A percentile compares a stretch with the other conserved stretches of the same genome.
phyloP scores from a whole-genome alignment of 495 filamentous ascomycete genomes.

The Penicillium mononematosum region DNA sequence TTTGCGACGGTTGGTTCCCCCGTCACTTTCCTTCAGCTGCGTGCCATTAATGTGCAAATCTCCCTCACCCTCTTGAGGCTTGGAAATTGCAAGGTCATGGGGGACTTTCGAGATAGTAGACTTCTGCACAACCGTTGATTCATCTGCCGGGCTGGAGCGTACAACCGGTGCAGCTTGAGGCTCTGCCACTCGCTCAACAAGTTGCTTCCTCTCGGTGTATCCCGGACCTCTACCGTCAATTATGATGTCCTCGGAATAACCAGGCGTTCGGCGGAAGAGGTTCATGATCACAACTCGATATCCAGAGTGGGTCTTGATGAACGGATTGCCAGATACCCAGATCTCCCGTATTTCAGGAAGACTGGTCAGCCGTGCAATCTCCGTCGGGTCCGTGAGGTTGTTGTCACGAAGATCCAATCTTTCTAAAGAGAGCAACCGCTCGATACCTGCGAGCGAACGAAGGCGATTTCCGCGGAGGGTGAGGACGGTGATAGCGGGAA shows the following conservation, averaged over 20 bases:
- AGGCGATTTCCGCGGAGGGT: conserved; percentile 91
- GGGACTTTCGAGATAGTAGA: conserved; percentile 20
- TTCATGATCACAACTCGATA: conserved; percentile 94
- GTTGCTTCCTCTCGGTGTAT: conserved; percentile 76
- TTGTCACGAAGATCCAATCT: conserved; percentile 91
- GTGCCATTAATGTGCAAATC: conserved; percentile 49
- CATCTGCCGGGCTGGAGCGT: conserved; percentile 58
- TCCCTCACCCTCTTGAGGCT: conserved; percentile 53
- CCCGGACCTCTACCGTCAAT: conserved; percentile 81
- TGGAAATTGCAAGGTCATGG: conserved; percentile 11
- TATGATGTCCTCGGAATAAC: conserved; percentile 84
- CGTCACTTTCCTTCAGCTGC: conserved; percentile 31
- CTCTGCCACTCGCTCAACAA: conserved; percentile 79
- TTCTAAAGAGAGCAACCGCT: conserved; percentile 83
- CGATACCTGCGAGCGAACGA: conserved; percentile 83
- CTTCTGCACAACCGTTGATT: conserved; percentile 63
- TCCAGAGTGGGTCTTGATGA: conserved; percentile 78
- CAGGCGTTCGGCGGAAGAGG: conserved; percentile 87
- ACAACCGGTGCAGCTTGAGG: conserved; percentile 73
- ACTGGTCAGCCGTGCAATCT: conserved; percentile 83
- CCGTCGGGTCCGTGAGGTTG: conserved; percentile 81
- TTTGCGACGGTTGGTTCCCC: conserved; percentile 45
- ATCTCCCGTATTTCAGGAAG: conserved; percentile 90
- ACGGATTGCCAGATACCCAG: conserved; percentile 87
- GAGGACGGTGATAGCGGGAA: conserved; percentile 89